Evolutionary conservation across 202 grass and related monocot species (phyloP).

Genomic region (Panicum virgatum): DNA sequence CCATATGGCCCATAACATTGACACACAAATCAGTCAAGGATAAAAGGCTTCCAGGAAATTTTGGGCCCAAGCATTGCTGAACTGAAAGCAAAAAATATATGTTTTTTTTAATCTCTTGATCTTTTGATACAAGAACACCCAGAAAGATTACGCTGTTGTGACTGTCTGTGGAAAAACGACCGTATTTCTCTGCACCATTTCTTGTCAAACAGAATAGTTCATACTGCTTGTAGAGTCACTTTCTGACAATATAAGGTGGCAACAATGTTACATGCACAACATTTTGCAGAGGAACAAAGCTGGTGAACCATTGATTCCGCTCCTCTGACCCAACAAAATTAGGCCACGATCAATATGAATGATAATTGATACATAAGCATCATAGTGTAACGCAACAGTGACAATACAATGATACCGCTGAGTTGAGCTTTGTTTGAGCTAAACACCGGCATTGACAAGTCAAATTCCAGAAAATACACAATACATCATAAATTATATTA

Average conservation of each 20-base stretch:
- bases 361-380: neutral
- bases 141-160: neutral
- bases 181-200: neutral
- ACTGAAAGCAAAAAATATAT: neutral
- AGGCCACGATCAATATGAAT: neutral
- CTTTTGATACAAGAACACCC: neutral
- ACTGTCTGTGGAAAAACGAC: neutral
- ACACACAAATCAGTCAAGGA: too few relatives aligned
- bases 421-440: neutral
- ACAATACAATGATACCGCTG: constrained; percentile 1
- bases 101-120: neutral
- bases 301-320: neutral
- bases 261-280: neutral
- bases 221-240: neutral
- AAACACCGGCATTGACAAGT: neutral
- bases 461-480: constrained; percentile 24
- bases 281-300: neutral
- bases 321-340: neutral
- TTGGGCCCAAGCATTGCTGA: neutral
- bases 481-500: constrained; percentile 20
- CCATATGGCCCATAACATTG: too few relatives aligned
- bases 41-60: neutral
- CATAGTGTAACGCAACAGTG: neutral
- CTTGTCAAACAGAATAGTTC: neutral
- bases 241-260: neutral